phyloP scores from a whole-genome alignment of 129 eudicot genomes.

The Lactuca saligna region DNA sequence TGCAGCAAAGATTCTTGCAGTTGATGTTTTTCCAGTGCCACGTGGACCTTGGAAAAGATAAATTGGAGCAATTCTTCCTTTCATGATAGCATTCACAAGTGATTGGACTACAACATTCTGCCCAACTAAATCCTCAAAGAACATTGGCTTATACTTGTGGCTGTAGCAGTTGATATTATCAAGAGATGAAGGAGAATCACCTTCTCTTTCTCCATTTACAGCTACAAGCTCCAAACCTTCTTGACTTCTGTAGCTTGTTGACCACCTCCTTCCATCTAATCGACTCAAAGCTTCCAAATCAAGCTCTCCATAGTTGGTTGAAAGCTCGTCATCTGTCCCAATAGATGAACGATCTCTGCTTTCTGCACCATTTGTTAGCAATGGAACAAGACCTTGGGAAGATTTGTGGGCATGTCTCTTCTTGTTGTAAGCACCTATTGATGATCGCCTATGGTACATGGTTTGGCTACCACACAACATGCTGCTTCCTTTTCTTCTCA shows the following conservation, averaged over 20 bases:
- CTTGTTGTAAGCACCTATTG: constrained; percentile 47
- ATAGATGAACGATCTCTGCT: constrained; percentile 64
- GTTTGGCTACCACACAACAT: constrained; percentile 70
- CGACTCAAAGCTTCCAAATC: constrained; percentile 93
- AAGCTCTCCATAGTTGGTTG: constrained; percentile 77
- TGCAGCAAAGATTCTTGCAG: constrained; percentile 73
- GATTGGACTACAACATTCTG: constrained; percentile 81
- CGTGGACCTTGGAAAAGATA: constrained; percentile 95
- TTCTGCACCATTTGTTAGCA: constrained; percentile 61
- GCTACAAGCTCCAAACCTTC: constrained; percentile 71
- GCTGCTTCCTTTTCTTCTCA: constrained; percentile 80
- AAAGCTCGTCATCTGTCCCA: constrained; percentile 85
- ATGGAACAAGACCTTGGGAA: constrained; percentile 67
- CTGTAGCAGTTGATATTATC: constrained; percentile 72
- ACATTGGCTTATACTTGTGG: constrained; percentile 79
- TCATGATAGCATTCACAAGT: constrained; percentile 60
- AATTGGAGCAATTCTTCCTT: constrained; percentile 69
- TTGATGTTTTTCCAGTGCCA: constrained; percentile 91
- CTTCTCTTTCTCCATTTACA: constrained; percentile 54
- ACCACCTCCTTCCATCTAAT: constrained; percentile 96
- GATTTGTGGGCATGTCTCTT: constrained; percentile 48
- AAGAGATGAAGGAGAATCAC: constrained; percentile 49
- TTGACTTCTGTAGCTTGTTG: constrained; percentile 79
- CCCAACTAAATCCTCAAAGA: constrained; percentile 83
- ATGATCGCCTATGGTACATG: constrained; percentile 51